Evolutionary conservation across 2,329 filamentous ascomycete species (phyloP), one percentile per base, ranked within the genome.

Genomic region (Hypoxylon rubiginosum): DNA sequence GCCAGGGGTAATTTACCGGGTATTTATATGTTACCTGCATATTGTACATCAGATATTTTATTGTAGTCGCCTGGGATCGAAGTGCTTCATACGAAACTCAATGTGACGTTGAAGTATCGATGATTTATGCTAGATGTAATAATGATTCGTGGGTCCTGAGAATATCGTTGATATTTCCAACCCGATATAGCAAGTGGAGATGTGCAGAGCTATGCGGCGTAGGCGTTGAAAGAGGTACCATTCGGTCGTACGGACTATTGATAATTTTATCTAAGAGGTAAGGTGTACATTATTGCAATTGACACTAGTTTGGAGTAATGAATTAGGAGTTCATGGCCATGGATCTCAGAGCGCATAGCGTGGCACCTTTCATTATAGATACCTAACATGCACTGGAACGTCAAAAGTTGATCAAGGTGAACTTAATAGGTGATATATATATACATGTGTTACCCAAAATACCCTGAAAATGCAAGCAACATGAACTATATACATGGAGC

Each of bases 401-500:
- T 30, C 28, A 30, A 9, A 30, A 5, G 6, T 30, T 30, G 28
- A 36, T 13, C 9, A 36, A 36, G 34, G 1, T 36, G 28, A 30
- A 30, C 28, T 24, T 24, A 24, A 24, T 4, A 24, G 21, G 21
- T 64, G 48, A 36, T 9, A 32, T 62, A 56, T 67, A 69, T 61
- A 24, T 62, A 69, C 57, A 67, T 58, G 50, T 34, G 50, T 34
- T 57, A 62, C 53, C 63, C 52, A n/a, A 43, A n/a, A 43, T 54
- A 48, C 57, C 50, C 45, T 32, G n/a, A 49, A 51, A 59, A 67
- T 69, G 60, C 64, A 54, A 59, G 45, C 52, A 51, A 59, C 49
- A 64, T 30, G 26, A 34, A 50, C 21, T 66, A 64, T 69, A 46
- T 63, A 69, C 64, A 64, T 21, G 59, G 41, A 61, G 58, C 58